Base-by-base conservation (phyloP, 768 basidiomycete species). In the Boletus coccyginus region DNA sequence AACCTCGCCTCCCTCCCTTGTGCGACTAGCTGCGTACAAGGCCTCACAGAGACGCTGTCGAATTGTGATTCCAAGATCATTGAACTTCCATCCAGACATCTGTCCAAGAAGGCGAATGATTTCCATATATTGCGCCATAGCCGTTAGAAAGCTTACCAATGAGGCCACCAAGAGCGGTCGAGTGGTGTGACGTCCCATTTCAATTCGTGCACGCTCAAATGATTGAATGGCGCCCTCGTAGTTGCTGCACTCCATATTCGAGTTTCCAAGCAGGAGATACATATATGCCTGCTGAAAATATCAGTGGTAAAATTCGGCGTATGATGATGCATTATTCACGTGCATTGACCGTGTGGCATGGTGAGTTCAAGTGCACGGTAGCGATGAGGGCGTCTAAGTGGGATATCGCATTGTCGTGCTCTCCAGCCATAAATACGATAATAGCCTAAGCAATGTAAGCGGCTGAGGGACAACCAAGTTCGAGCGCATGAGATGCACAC, bases 261-360 rank as follows among this genome's bases (percentile, higher is more conserved):
- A 59, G 13, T 49, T 46, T 11, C 58, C 58, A n/a, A 46, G 32
- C 7, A 33, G 27, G 40, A 55, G n/a, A 35, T 45, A 16, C 53
- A 58, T 58, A 16, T 57, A 44, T 31, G 56, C 46, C 50, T 59
- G 36, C 0, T 35, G 11, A n/a, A 16, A 27, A 24, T 17, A 2
- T 58, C 11, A 58, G n/a, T 12, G 8, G n/a, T 6, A 3, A 40
- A 8, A n/a, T 4, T 19, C 16, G 5, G 24, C 5, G 6, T 19
- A 10, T 12, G 1, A 0, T 8, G 17, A 10, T 8, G 24, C 8
- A 10, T 24, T 8, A 16, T 40, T 2, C 5, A 53, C 40, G 5
- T 53, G 5, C 59, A 49, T 60, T 52, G 10, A 60, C 53, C 10
- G 43, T 35, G 5, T 10, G 17, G 11, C 11, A 49, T 6, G 46